Percentiles rank a stretch among this genome's conserved stretches.
Conservation (phyloP, 1,139 yeast genomes). For the Geotrichum phurueaensis region DNA sequence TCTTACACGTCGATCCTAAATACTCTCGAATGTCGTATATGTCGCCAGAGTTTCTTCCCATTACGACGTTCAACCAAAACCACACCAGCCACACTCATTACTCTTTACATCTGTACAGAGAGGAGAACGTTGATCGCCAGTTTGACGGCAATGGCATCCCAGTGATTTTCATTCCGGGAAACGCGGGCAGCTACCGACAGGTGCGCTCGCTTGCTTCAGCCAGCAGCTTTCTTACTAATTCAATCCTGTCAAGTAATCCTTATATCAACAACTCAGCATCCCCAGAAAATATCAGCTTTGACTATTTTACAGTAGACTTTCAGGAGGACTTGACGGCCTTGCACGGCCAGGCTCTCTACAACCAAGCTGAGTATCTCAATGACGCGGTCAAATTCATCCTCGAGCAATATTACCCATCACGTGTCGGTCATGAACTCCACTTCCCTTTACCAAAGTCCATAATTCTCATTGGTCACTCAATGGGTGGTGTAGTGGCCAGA, state of each 20-base stretch:
- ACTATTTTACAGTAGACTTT: constrained; percentile 86
- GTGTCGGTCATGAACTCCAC: not conserved
- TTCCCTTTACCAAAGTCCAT: constrained; percentile 49
- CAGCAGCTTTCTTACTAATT: constrained; percentile 41
- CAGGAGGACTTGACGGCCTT: constrained; percentile 95
- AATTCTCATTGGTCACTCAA: constrained; percentile 68
- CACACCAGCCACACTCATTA: constrained; percentile 72
- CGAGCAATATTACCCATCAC: constrained; percentile 44
- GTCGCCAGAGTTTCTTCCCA: constrained; percentile 64
- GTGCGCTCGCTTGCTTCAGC: constrained; percentile 76
- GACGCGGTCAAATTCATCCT: constrained; percentile 79
- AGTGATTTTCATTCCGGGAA: constrained; percentile 78
- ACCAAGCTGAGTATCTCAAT: constrained; percentile 89
- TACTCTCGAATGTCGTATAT: constrained; percentile 29
- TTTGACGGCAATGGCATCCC: constrained; percentile 62
- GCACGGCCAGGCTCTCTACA: constrained; percentile 87
- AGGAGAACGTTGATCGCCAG: constrained; percentile 36
- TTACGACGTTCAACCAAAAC: constrained; percentile 56
- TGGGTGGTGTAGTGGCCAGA: constrained; percentile 85
- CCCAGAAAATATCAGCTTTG: constrained; percentile 38
- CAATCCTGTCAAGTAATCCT: constrained; percentile 15
- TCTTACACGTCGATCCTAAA: constrained; percentile 13
- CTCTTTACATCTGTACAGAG: constrained; percentile 60
- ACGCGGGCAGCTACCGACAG: constrained; percentile 80
- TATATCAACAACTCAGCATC: constrained; percentile 2